Evolutionary conservation across 805 yeast species (phyloP), one percentile per base, ranked within the genome.

Genomic region (Yamadazyma ubonensis): DNA sequence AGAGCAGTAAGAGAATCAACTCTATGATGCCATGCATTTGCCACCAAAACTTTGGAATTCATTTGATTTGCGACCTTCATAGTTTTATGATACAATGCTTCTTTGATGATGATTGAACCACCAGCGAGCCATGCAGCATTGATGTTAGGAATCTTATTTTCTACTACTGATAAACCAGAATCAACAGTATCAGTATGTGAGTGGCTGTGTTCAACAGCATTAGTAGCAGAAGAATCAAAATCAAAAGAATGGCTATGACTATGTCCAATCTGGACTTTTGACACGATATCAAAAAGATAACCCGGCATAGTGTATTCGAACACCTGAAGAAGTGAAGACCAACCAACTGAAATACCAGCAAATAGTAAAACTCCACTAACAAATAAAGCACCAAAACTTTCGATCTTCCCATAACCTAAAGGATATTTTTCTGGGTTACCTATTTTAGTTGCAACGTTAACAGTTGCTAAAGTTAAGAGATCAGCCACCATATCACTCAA

Each of bases 11-110:
- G 60, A 0, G 96, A 84, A 57, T 93, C 99, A 8, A 91, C 93
- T 47, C 99, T 75, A 58, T 93, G 99, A 60, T 93, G 99, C 98
- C 99, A 93, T 3, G 99, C 99, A 57, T 93, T 93, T 3, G 99
- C 99, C 36, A 87, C 80, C 34, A 93, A 71, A 3, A 93, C 98
- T 46, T 88, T 87, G 0, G 96, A 88, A 55, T 86, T 85, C 20
- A 87, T 76, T 45, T 75, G 69, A 35, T 71, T 70, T 1, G 97
- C 99, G 16, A 93, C 79, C 45, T 79, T 78, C 63, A 82, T 75
- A 0, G 99, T 93, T 9, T 87, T 85, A 43, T 79, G 79, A 63
- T 79, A 93, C 29, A 93, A 78, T 76, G 95, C 78, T 61, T 93
- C 99, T 57, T 93, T 93, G 29, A 89, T 76, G 3, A 73, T 77